These are phyloP conservation scores for Endocladia muricata DNA, from an alignment of 31 red algal species.

Conservation along the genomic window DNA sequence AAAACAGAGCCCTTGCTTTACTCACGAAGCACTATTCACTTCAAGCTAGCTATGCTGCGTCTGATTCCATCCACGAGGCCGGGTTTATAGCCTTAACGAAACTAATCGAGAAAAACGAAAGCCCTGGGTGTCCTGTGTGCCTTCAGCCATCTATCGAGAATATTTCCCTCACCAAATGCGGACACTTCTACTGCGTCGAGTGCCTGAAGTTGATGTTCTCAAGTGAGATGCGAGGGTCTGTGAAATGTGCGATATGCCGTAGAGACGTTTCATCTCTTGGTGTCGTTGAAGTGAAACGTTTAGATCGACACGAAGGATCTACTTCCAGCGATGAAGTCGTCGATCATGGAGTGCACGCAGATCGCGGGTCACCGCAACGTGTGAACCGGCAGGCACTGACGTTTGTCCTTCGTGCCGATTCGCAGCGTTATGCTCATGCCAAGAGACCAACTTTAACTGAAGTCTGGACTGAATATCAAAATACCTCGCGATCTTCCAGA, in stretches of 20 bases:
- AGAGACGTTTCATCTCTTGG: constrained; percentile 15
- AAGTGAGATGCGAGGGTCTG: constrained; percentile 1
- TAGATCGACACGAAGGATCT: neutral
- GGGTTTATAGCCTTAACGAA: constrained; percentile 59
- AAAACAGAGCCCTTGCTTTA: constrained; percentile 17
- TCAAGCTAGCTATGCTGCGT: neutral
- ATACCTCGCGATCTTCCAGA: constrained; percentile 16
- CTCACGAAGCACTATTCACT: constrained; percentile 17
- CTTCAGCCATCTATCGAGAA: constrained; percentile 29
- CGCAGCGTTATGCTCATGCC: neutral
- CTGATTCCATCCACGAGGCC: constrained; percentile 48
- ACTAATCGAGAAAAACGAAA: constrained; percentile 58
- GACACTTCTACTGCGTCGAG: constrained; percentile 60
- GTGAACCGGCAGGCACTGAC: neutral
- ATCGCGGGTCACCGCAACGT: neutral
- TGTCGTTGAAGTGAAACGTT: constrained; percentile 16
- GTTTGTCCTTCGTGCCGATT: neutral
- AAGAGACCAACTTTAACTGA: constrained; percentile 14
- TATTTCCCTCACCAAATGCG: constrained; percentile 53
- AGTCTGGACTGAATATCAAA: constrained; percentile 44
- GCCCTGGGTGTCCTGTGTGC: constrained; percentile 64
- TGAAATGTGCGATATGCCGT: constrained; percentile 54
- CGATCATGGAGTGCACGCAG: neutral
- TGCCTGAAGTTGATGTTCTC: constrained; percentile 37
- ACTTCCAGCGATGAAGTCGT: neutral